Evolutionary conservation across 2,329 filamentous ascomycete genomes (phyloP), one percentile per base, ranked within the genome.

Genomic region (Penicillium sp.): DNA sequence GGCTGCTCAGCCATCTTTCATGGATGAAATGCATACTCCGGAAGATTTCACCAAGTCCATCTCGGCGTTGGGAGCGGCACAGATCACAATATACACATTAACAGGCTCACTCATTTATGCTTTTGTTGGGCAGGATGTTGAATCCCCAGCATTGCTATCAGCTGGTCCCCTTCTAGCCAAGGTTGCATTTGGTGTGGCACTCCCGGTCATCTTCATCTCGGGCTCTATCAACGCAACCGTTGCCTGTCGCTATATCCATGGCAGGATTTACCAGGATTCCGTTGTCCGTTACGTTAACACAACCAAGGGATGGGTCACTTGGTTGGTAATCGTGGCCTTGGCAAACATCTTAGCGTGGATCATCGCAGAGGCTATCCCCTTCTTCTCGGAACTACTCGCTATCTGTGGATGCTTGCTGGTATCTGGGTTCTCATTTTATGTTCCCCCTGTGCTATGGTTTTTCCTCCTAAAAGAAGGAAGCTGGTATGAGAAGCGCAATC

Each of bases 181-280:
- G 21, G 29, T 52, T 34, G 50, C 46, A 9, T 52, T 52, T 9
- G 50, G 50, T 8, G 47, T 52, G 14, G 50, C 50, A n/a, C 50
- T 52, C 21, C 50, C 50, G 5, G 50, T 52, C 1, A 52, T 52
- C n/a, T 60, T 60, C 40, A 60, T 60, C 40, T 60, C 58, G 0
- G 58, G 58, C 2, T 56, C 58, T 6, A 60, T 60, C 43, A 57
- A 56, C 29, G 56, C 54, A 3, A 60, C 56, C 1, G 58, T 60
- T 3, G 56, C 54, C 2, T 56, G 53, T 16, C 54, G 58, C 21
- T 59, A 59, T 45, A 59, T 60, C 10, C 58, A 60, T 9, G 56
- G 56, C 10, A 56, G 54, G 11, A 36, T 59, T 6, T 60, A 60
- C 21, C 39, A 47, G 3, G 40, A 59, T 31, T 57, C 56, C 0